Evolutionary conservation across 257 asterid species (phyloP), one percentile per base, ranked within the genome.

Genomic region (Cynanchum wilfordii): DNA sequence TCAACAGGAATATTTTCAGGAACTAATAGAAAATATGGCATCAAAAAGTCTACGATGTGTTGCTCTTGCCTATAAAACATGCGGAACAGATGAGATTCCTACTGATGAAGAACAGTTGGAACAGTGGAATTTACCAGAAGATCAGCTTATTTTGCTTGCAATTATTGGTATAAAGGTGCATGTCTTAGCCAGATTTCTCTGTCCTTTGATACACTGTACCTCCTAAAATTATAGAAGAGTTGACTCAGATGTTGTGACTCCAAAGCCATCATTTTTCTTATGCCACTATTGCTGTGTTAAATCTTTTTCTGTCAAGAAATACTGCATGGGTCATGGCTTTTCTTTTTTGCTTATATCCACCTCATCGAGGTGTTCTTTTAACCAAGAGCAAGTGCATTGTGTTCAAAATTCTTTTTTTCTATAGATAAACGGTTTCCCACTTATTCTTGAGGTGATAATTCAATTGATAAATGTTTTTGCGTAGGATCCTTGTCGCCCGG

Each of bases 401-500:
- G 7, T 17, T 45, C 36, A 66, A 40, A 67, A 9, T 25, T 0
- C 62, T 69, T 54, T 47, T 22, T 69, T 29, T 47, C 9, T 33
- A 33, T 17, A 24, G 27, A 10, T 17, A 17, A 33, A 51, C 7
- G 29, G 1, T 29, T 69, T 64, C 49, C 4, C 67, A n/a, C 16
- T 27, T 50, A 15, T 54, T 71, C 67, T 25, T 33, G 42, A 58
- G n/a, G 3, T 68, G 9, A 59, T 49, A 55, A 52, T 72, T 69
- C 27, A 38, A 56, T 75, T 66, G 45, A 49, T 66, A 52, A 52
- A 73, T 25, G 30, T 17, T 56, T 52, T 36, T 79, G 50, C 77
- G 45, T 82, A 93, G 98, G 98, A 94, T 89, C 98, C 98, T 79
- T 94, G 98, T 75, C 96, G 98, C 36, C 96, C 97, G 36, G 98